Evolutionary conservation across 257 asterid genomes (phyloP).

Genomic region (Solanum ahanhuiri): DNA sequence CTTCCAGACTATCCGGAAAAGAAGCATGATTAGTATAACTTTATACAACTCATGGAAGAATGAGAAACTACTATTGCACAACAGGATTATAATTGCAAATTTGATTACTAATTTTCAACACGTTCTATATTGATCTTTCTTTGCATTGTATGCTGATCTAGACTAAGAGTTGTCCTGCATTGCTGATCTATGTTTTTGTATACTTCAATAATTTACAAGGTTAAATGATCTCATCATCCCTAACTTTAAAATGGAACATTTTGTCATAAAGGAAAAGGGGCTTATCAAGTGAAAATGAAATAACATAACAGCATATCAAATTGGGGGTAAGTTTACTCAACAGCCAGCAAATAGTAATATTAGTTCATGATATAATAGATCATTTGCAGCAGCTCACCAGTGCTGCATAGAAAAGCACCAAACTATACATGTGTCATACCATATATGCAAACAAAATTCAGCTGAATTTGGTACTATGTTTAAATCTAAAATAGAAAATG

Average conservation of each 20-base stretch:
- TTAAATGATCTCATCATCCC: background rate
- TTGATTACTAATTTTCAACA: background rate
- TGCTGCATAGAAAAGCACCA: background rate
- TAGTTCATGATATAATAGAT: background rate
- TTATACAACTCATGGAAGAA: background rate
- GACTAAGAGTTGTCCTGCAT: background rate
- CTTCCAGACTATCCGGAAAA: slow-evolving; percentile 39
- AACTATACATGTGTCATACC: background rate
- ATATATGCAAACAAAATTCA: background rate
- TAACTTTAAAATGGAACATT: background rate
- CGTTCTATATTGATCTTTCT: background rate
- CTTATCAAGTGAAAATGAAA: background rate
- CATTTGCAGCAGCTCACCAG: background rate
- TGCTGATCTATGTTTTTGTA: background rate
- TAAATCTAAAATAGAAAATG: background rate
- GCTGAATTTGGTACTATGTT: background rate
- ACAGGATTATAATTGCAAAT: background rate
- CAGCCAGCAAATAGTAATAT: background rate
- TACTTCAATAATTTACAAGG: background rate
- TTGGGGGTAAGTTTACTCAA: background rate
- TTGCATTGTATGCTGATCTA: background rate
- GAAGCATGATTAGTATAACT: background rate
- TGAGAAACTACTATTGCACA: background rate
- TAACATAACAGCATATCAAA: background rate
- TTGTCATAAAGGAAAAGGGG: background rate